Evolutionary conservation across 495 filamentous ascomycete species (phyloP), one percentile per base, ranked within the genome.

Genomic region (Annulohypoxylon bovei): DNA sequence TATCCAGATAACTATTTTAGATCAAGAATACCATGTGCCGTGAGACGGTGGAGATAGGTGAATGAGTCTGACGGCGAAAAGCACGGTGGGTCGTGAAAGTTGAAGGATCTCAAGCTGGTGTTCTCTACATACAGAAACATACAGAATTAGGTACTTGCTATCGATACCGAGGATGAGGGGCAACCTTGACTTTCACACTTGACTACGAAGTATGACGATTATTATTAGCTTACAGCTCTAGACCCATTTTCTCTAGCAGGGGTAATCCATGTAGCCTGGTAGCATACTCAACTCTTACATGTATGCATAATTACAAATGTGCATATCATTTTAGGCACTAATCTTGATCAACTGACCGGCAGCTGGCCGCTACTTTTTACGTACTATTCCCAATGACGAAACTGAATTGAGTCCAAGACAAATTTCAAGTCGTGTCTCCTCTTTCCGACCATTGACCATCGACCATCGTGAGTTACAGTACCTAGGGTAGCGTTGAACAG

Each of bases 31-130:
- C 14, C 22, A 46, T 60, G 62, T 66, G 57, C 52, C 49, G 39
- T 42, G n/a, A 42, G 16, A 42, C 1, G 20, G 4, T 54, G 20
- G 35, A 22, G 14, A 25, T 27, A 28, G 30, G 9, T 23, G 30
- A n/a, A 25, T 71, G 68, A 71, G 57, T 67, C 68, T 53, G 32
- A 71, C 68, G 68, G 68, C 52, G 63, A 71, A 60, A 54, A 66
- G 25, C 16, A 37, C 18, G 28, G 67, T 71, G 68, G 68, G 55
- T 62, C 62, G 60, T 14, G 8, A 59, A 42, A n/a, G 44, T 56
- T 32, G 32, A 23, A 39, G 27, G 32, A 56, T 39, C 32, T n/a
- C 20, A 16, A 37, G n/a, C 33, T 56, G n/a, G n/a, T n/a, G n/a
- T n/a, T n/a, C n/a, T n/a, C n/a, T n/a, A n/a, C n/a, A n/a, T n/a